A percentile compares a stretch with the other conserved stretches of the same genome.
Evolutionary conservation across 2,329 filamentous ascomycete genomes (phyloP).

Genomic region (Diaporthe helianthi): DNA sequence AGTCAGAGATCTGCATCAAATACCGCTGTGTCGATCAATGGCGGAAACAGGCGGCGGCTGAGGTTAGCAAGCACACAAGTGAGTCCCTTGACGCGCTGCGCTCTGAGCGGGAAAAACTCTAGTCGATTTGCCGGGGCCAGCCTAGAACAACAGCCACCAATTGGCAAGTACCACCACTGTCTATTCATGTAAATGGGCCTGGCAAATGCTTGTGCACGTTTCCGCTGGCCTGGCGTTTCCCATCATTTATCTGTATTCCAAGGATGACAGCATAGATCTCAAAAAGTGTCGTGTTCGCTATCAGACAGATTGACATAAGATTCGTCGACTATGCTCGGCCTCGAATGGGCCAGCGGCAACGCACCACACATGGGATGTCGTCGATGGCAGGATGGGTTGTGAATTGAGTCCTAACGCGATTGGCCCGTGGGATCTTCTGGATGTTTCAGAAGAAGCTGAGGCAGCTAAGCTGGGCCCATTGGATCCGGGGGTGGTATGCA

Average conservation of each 20-base stretch:
- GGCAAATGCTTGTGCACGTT: constrained; percentile 6
- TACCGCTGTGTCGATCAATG: constrained; percentile 4
- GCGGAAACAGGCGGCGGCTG: constrained; percentile 10
- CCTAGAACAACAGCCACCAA: constrained; percentile 10
- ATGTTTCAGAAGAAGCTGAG: constrained; percentile 35
- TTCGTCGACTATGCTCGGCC: constrained; percentile 8
- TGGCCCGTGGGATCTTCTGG: constrained; percentile 26
- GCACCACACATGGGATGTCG: constrained; percentile 23
- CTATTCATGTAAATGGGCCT: not conserved
- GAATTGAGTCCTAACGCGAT: constrained; percentile 17
- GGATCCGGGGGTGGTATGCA: constrained; percentile 4
- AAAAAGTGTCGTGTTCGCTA: constrained; percentile 3
- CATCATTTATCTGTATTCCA: constrained; percentile 26
- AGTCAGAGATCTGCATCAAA: constrained; percentile 13
- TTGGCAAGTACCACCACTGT: not conserved
- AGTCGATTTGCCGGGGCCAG: constrained; percentile 11
- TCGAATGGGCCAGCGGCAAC: constrained; percentile 15
- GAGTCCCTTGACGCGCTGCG: constrained; percentile 8
- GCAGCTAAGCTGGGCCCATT: constrained; percentile 25
- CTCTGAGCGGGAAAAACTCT: constrained; percentile 8
- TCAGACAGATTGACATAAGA: constrained; percentile 13
- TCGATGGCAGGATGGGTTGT: constrained; percentile 9
- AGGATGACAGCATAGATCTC: constrained; percentile 22
- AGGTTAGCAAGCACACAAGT: constrained; percentile 11
- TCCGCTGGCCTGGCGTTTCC: not conserved